These are phyloP conservation scores for Dioscorea dumetorum DNA, from an alignment of 106 monocot species.

Conservation along the genomic window DNA sequence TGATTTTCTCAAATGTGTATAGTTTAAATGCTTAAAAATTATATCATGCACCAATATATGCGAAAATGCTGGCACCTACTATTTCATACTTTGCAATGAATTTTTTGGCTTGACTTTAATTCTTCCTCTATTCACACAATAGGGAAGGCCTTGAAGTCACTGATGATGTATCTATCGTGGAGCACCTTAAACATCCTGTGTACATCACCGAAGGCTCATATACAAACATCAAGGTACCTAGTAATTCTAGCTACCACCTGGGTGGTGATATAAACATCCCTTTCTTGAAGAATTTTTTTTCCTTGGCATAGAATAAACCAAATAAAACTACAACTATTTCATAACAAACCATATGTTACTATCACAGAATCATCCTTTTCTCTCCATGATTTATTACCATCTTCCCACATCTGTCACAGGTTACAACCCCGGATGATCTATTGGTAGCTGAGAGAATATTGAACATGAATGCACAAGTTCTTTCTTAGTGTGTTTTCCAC, in stretches of 20 bases:
- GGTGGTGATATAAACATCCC: not conserved
- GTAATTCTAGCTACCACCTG: not conserved
- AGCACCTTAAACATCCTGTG: constrained; percentile 94
- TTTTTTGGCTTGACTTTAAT: not conserved
- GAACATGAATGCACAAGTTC: constrained; percentile 19
- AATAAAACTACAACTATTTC: no score
- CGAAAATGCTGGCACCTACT: no score
- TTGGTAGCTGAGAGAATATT: constrained; percentile 82
- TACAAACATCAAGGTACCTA: constrained; percentile 88
- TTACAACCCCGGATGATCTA: constrained; percentile 95
- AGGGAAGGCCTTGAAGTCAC: constrained; percentile 94
- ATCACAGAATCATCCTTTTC: no score
- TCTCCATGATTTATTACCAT: not conserved
- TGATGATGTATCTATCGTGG: constrained; percentile 97
- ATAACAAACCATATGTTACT: no score
- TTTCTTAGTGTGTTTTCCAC: not conserved
- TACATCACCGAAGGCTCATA: constrained; percentile 97
- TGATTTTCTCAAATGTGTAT: no score
- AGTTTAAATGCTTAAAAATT: no score
- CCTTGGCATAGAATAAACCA: no score
- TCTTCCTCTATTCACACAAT: constrained; percentile 4
- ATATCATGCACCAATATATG: no score
- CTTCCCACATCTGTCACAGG: constrained; percentile 29
- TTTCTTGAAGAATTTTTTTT: not conserved
- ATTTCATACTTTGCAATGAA: not conserved